phyloP scores from a whole-genome alignment of 441 rosid species.

The Syzygium malaccense region DNA sequence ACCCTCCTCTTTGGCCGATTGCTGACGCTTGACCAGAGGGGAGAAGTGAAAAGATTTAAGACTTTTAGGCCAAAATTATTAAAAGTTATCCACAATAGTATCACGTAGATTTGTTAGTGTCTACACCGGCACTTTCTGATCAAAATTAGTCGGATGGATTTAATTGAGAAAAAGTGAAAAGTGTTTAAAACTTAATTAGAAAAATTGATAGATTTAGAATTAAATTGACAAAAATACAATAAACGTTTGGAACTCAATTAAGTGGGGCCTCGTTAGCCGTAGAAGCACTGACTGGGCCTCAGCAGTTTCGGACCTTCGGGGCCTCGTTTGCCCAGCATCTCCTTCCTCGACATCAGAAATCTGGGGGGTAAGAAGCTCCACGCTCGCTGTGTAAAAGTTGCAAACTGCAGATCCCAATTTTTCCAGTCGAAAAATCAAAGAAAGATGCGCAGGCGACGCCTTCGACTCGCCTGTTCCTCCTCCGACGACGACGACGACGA shows the following conservation, averaged over 20 bases:
- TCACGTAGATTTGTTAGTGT: fast-evolving
- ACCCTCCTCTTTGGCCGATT: fast-evolving
- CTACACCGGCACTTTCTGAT: fast-evolving
- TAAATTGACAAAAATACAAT: fast-evolving
- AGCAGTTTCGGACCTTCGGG: not conserved
- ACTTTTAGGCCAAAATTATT: too few relatives aligned
- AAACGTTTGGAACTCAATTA: not conserved
- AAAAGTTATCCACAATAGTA: too few relatives aligned
- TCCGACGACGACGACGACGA: constrained; percentile 51
- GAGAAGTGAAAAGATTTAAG: too few relatives aligned
- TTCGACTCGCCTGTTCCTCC: constrained; percentile 33
- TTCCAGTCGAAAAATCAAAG: not conserved
- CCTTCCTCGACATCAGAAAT: not conserved
- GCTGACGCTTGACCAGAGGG: too few relatives aligned
- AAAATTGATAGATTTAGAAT: too few relatives aligned
- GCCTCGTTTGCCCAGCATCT: not conserved
- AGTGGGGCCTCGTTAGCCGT: not conserved
- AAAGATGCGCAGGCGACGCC: constrained; percentile 59
- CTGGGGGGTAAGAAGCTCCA: too few relatives aligned
- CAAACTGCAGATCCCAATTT: constrained; percentile 20
- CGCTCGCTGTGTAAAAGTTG: not conserved
- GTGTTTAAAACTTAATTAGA: too few relatives aligned
- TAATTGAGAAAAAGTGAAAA: too few relatives aligned
- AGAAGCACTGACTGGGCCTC: not conserved
- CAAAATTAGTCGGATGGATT: too few relatives aligned